These are phyloP conservation scores for Pugionium dolabratum DNA, from an alignment of 345 rosid genomes.

Conservation along the genomic window DNA sequence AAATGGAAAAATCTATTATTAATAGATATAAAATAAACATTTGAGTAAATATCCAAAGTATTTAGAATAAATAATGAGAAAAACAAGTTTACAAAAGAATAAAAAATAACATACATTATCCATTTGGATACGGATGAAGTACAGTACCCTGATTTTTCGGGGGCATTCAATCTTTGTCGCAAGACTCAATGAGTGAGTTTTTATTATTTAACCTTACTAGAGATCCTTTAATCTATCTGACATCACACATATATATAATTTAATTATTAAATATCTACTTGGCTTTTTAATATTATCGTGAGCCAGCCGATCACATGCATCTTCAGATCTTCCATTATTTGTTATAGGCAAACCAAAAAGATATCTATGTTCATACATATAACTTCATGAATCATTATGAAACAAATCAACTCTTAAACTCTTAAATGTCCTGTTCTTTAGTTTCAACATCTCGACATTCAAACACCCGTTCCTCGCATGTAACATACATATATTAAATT, in stretches of 20 bases:
- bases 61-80: neutral
- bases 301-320: conserved; percentile 30
- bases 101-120: conserved; percentile 2
- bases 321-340: conserved; percentile 24
- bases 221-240: conserved; percentile 23
- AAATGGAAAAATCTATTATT: no score
- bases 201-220: conserved; percentile 19
- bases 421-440: neutral
- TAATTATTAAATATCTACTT: conserved; percentile 26
- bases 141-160: neutral
- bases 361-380: neutral
- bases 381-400: neutral
- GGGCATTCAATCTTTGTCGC: conserved; percentile 11
- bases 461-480: conserved; percentile 6
- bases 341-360: conserved; percentile 13
- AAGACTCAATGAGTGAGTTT: conserved; percentile 13
- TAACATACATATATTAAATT: neutral
- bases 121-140: conserved; percentile 13
- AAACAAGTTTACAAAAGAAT: neutral
- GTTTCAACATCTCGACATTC: neutral
- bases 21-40: no score
- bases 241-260: conserved; percentile 19
- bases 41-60: neutral
- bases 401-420: conserved; percentile 17
- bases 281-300: conserved; percentile 25